These are phyloP conservation scores for Kodamaea arcana DNA, from an alignment of 1,139 yeast genomes.

Conservation along the genomic window DNA sequence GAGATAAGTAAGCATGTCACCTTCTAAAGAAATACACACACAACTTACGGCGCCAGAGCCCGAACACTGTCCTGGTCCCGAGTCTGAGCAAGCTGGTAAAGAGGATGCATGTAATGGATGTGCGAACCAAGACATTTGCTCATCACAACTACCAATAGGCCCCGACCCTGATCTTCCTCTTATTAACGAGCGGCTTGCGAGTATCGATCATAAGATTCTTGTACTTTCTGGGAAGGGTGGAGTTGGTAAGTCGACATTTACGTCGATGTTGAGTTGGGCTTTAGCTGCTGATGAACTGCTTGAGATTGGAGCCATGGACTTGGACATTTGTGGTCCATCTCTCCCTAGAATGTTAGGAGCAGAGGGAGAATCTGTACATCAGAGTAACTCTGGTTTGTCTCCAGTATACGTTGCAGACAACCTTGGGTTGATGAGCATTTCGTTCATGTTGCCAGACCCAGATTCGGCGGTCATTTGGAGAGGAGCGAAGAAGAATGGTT, in stretches of 20 bases:
- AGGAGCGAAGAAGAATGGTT: slow-evolving; percentile 89
- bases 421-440: slow-evolving; percentile 92
- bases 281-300: slow-evolving; percentile 81
- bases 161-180: slow-evolving; percentile 91
- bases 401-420: slow-evolving; percentile 96
- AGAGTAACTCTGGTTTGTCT: slow-evolving; percentile 91
- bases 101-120: slow-evolving; percentile 94
- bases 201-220: slow-evolving; percentile 75
- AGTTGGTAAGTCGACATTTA: slow-evolving; percentile 94
- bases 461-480: slow-evolving; percentile 97
- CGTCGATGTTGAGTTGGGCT: slow-evolving; percentile 95
- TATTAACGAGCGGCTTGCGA: slow-evolving; percentile 64
- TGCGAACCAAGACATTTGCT: slow-evolving; percentile 88
- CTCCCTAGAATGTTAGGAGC: slow-evolving; percentile 94
- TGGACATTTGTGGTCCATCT: slow-evolving; percentile 97
- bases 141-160: slow-evolving; percentile 77
- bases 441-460: slow-evolving; percentile 88
- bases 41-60: slow-evolving; percentile 62
- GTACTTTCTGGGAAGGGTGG: slow-evolving; percentile 97
- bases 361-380: slow-evolving; percentile 79
- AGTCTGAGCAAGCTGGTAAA: slow-evolving; percentile 87
- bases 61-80: slow-evolving; percentile 98
- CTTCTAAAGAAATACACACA: slow-evolving; percentile 6
- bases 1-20: slow-evolving; percentile 2
- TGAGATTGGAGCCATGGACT: slow-evolving; percentile 95